A percentile compares a stretch with the other conserved stretches of the same genome.
Conservation (phyloP, 2,329 filamentous ascomycete species). For the Aspergillus aculeatinus region DNA sequence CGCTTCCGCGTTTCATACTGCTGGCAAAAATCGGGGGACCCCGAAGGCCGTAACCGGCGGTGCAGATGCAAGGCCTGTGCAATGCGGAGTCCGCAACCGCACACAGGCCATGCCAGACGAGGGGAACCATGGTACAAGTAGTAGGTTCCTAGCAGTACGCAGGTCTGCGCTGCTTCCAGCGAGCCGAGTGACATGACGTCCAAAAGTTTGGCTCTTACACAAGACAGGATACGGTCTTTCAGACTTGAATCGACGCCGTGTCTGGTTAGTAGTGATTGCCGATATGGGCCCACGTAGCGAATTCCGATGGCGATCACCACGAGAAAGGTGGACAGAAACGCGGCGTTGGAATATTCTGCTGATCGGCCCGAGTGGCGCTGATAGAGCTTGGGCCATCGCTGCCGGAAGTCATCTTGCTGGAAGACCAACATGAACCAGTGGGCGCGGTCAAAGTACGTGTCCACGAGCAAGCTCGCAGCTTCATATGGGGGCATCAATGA, state of each 20-base stretch:
- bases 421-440: conserved; percentile 45
- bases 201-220: conserved; percentile 17
- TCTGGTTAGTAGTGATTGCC: conserved; percentile 6
- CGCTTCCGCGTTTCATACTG: conserved; percentile 33
- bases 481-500: conserved; percentile 24
- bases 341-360: neutral
- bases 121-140: conserved; percentile 40
- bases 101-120: conserved; percentile 40
- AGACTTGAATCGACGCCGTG: conserved; percentile 8
- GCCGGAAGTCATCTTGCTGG: conserved; percentile 35
- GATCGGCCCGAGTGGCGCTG: neutral
- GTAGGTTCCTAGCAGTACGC: conserved; percentile 39
- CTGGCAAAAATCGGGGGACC: neutral
- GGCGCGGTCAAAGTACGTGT: conserved; percentile 41
- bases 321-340: conserved; percentile 23
- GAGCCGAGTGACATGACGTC: conserved; percentile 25
- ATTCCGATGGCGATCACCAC: conserved; percentile 26
- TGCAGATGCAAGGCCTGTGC: conserved; percentile 39
- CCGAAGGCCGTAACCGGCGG: conserved; percentile 7
- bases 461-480: conserved; percentile 27
- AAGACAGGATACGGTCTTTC: conserved; percentile 18
- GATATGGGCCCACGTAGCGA: conserved; percentile 20
- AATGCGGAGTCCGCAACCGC: conserved; percentile 38
- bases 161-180: conserved; percentile 36
- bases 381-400: conserved; percentile 21